phyloP scores from a whole-genome alignment of 1,139 yeast species.

The Kodamaea sp. region DNA sequence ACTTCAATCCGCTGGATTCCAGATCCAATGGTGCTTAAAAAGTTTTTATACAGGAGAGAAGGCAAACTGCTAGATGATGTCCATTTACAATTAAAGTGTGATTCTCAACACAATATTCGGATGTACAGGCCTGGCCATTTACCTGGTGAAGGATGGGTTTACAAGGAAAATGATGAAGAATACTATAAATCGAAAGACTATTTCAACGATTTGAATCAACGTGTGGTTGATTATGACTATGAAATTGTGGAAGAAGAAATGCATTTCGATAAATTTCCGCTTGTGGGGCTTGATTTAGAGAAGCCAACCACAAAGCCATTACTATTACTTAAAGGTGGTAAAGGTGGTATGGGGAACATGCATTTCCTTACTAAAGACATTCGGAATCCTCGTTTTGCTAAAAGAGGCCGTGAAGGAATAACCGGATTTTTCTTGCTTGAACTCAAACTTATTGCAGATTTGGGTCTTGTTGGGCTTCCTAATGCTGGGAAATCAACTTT shows the following conservation, averaged over 20 bases:
- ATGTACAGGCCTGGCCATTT: constrained; percentile 52
- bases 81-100: constrained; percentile 23
- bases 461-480: constrained; percentile 92
- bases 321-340: constrained; percentile 77
- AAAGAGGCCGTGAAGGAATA: constrained; percentile 69
- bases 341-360: constrained; percentile 95
- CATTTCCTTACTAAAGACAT: constrained; percentile 81
- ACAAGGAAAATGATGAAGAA: constrained; percentile 68
- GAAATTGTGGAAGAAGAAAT: constrained; percentile 60
- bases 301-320: constrained; percentile 63
- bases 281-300: constrained; percentile 72
- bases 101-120: constrained; percentile 45
- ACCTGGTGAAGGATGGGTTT: constrained; percentile 85
- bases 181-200: constrained; percentile 63
- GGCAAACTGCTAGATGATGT: constrained; percentile 25
- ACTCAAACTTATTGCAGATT: constrained; percentile 81
- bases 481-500: constrained; percentile 95
- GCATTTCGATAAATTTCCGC: constrained; percentile 65
- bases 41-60: constrained; percentile 31
- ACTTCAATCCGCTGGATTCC: constrained; percentile 86
- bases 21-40: constrained; percentile 51
- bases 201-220: constrained; percentile 59
- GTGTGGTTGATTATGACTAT: constrained; percentile 62
- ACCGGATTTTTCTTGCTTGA: constrained; percentile 72
- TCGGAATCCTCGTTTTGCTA: constrained; percentile 86